Percentiles rank a stretch among this genome's conserved stretches.
Conservation (phyloP, 2,329 filamentous ascomycete genomes). For the Cercospora janseana region DNA sequence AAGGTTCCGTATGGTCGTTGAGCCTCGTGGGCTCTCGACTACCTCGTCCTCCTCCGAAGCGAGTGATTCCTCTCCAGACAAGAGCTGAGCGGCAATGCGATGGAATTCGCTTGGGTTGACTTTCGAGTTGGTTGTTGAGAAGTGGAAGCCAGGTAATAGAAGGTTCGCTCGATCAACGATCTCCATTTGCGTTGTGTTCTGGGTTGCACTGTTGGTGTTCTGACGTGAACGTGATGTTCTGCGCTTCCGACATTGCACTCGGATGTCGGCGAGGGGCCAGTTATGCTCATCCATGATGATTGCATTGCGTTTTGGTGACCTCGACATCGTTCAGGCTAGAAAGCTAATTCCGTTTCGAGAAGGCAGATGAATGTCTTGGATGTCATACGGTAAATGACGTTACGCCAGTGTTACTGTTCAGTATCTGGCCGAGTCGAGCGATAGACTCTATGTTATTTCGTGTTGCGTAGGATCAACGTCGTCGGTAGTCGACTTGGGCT, state of each 20-base stretch:
- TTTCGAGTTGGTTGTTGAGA: conserved; percentile 25
- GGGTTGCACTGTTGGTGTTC: conserved; percentile 13
- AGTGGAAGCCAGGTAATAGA: conserved; percentile 27
- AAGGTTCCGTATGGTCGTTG: conserved; percentile 16
- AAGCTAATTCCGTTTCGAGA: conserved; percentile 6
- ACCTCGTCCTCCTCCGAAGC: conserved; percentile 14
- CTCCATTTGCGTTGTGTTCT: conserved; percentile 10
- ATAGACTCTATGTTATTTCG: neutral
- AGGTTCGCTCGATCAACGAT: neutral
- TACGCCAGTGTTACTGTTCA: no score
- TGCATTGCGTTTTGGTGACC: conserved; percentile 19
- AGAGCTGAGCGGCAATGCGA: conserved; percentile 25
- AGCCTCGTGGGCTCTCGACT: conserved; percentile 2
- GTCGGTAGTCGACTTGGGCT: neutral
- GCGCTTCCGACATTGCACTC: conserved; percentile 15
- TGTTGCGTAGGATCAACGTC: neutral
- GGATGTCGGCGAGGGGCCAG: conserved; percentile 15
- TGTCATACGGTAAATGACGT: conserved; percentile 6
- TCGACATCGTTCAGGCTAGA: conserved; percentile 15
- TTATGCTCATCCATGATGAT: conserved; percentile 21
- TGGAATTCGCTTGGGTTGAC: conserved; percentile 28
- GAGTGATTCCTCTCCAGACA: conserved; percentile 22
- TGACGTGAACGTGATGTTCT: conserved; percentile 19
- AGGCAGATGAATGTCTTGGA: conserved; percentile 12
- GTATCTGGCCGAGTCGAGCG: neutral